Percentiles rank a stretch among this genome's conserved stretches.
Conservation (phyloP, 140 eudicot genomes). For the Ambrosia hybrid region DNA sequence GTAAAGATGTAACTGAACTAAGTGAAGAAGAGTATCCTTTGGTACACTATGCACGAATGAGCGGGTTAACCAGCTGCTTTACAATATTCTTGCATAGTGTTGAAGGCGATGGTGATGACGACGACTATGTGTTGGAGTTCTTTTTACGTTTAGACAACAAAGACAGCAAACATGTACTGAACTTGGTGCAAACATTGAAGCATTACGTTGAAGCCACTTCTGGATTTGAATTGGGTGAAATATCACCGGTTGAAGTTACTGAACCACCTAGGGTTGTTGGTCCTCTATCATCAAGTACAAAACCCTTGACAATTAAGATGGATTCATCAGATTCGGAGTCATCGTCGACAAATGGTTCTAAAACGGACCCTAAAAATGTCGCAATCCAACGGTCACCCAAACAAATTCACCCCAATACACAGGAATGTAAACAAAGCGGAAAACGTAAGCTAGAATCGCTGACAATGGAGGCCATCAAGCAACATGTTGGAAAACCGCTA, state of each 20-base stretch:
- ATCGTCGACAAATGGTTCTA: neutral
- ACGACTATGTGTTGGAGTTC: constrained; percentile 28
- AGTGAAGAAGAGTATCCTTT: constrained; percentile 38
- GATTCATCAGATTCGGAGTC: constrained; percentile 8
- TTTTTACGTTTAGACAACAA: constrained; percentile 21
- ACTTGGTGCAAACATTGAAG: constrained; percentile 29
- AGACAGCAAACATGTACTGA: constrained; percentile 6
- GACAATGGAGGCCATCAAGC: constrained; percentile 10
- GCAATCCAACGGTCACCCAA: neutral
- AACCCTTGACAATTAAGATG: neutral
- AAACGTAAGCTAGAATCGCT: neutral
- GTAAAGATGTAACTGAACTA: constrained; percentile 25
- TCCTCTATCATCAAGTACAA: neutral
- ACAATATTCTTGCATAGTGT: constrained; percentile 27
- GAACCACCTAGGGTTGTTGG: constrained; percentile 3
- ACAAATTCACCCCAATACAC: neutral
- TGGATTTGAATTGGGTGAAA: constrained; percentile 18
- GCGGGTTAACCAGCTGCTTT: constrained; percentile 23
- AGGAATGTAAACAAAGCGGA: no score
- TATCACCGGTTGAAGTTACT: neutral
- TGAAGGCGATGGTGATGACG: constrained; percentile 1
- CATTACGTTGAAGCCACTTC: constrained; percentile 21
- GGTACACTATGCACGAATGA: constrained; percentile 30
- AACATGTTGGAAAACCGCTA: constrained; percentile 22
- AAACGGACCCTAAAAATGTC: neutral